Base-by-base conservation (phyloP, 768 basidiomycete species). In the Hericium rajendrae region DNA sequence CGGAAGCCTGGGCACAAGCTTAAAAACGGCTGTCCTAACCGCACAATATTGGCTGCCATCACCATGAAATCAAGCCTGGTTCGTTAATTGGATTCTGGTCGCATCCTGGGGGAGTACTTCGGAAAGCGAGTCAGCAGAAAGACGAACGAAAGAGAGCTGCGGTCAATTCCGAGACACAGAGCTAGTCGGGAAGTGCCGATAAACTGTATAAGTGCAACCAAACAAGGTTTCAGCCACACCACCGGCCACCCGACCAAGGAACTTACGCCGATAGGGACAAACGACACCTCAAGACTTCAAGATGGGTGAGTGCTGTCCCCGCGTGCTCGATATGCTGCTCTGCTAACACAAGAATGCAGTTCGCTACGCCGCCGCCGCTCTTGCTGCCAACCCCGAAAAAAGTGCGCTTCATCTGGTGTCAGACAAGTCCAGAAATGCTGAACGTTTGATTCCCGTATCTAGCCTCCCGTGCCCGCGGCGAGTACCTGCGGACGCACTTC, bases 401-500 rank as follows among this genome's bases (percentile, higher is more conserved):
- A 90, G 91, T 94, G 64, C 59, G 86, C 80, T 46, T 48, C 41
- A 60, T 46, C 28, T 40, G 49, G 37, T 40, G 6, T 48, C 26
- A 18, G 48, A 39, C 51, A 57, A 37, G 63, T 64, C 54, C 64
- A 43, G 64, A 54, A 26, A 13, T 38, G 48, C 54, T 62, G 55
- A 53, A 58, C 51, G 37, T 57, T 54, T 51, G 13, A 39, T 38
- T 57, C 59, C 52, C 22, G 61, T 28, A 11, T 56, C 53, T 62
- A 95, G 92, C 90, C 72, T 85, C 94, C 68, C 88, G 83, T 69
- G 88, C 94, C 59, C 88, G 89, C 68, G 94, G 94, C 67, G 93
- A 95, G 78, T 94, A 97, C 82, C 84, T 97, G 70, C 91, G 94
- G 67, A 98, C 97, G 51, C 95, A 97, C 79, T 99, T 97, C 86